phyloP scores from a whole-genome alignment of 306 rosid species.

The Dryas drummondii region DNA sequence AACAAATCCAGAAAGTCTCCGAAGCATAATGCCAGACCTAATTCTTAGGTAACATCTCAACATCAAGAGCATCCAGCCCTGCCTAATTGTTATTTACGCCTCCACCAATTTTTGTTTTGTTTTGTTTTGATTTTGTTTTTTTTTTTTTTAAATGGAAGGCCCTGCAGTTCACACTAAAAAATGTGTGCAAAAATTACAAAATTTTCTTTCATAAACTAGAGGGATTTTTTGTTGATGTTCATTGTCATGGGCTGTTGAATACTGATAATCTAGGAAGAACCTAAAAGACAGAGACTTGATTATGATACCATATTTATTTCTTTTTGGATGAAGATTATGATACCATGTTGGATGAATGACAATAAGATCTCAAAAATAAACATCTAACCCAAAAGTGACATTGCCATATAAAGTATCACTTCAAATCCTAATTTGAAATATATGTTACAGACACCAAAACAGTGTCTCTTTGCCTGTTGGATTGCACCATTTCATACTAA shows the following conservation, averaged over 20 bases:
- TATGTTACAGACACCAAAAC: too few species aligned
- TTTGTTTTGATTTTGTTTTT: neutral
- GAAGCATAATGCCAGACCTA: neutral
- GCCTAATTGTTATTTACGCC: constrained; percentile 1
- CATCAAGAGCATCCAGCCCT: neutral
- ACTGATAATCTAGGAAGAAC: neutral
- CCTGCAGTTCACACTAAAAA: neutral
- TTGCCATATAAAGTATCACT: too few species aligned
- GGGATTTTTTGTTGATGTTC: neutral
- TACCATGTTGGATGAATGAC: neutral
- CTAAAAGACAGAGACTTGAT: neutral
- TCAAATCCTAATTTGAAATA: too few species aligned
- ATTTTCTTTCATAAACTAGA: neutral
- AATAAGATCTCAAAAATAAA: neutral
- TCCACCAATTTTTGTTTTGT: too few species aligned
- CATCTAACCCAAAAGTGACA: neutral
- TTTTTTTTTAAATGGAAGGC: neutral
- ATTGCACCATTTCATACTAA: too few species aligned
- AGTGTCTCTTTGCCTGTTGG: too few species aligned
- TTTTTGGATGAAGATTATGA: neutral
- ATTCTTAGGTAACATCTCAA: constrained; percentile 12
- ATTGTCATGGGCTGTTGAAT: constrained; percentile 1
- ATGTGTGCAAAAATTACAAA: neutral
- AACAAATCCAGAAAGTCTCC: neutral
- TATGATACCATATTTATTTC: neutral